phyloP scores from a whole-genome alignment of 345 rosid genomes.

The Populus simonii region DNA sequence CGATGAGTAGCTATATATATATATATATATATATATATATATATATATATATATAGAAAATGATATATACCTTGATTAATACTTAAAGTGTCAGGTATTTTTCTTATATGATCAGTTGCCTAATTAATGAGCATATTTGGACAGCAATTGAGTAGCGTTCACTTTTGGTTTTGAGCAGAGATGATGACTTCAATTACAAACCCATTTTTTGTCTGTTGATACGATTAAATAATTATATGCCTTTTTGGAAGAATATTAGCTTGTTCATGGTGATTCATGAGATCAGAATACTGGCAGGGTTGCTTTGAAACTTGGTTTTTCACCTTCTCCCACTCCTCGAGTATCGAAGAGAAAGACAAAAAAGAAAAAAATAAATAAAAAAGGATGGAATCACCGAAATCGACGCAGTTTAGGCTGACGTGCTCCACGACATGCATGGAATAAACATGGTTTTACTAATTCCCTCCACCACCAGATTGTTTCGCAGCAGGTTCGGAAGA shows the following conservation, averaged over 20 bases:
- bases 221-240: constrained; percentile 1
- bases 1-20: neutral
- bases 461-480: constrained; percentile 4
- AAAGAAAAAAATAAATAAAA: constrained; percentile 16
- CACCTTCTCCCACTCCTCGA: constrained; percentile 38
- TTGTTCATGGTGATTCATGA: constrained; percentile 55
- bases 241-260: constrained; percentile 51
- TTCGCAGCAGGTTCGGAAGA: constrained; percentile 26
- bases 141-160: neutral
- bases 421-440: constrained; percentile 17
- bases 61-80: neutral
- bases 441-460: neutral
- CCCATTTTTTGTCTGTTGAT: constrained; percentile 6
- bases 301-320: constrained; percentile 42
- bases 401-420: constrained; percentile 66
- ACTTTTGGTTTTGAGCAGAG: constrained; percentile 4
- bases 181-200: neutral
- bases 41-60: neutral
- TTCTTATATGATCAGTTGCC: neutral
- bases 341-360: constrained; percentile 28
- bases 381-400: constrained; percentile 67
- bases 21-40: neutral
- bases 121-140: constrained; percentile 1
- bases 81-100: constrained; percentile 3
- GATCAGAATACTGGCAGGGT: constrained; percentile 39